A percentile compares a stretch with the other conserved stretches of the same genome.
These are phyloP conservation scores for Candida methanosorbosa DNA, from an alignment of 805 yeast species.

Conservation along the genomic window DNA sequence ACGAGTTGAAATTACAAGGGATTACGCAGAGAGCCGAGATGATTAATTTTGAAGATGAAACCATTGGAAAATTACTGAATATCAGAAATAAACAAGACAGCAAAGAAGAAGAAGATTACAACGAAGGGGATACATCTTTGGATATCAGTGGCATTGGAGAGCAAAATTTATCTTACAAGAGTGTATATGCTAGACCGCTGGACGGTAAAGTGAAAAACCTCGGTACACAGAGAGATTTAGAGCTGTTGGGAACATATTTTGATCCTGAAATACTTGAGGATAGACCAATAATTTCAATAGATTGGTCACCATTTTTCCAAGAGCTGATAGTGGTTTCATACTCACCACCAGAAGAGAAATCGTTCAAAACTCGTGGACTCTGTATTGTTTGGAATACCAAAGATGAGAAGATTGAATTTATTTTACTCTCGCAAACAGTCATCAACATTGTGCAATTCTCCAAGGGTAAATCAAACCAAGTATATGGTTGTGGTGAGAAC, in stretches of 20 bases:
- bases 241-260: no score
- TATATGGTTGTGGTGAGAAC: constrained; percentile 40
- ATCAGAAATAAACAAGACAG: no score
- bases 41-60: constrained; percentile 6
- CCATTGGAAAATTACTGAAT: no score
- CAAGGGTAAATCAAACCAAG: constrained; percentile 24
- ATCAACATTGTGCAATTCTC: constrained; percentile 34
- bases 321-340: constrained; percentile 20
- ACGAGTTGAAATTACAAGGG: no score
- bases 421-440: constrained; percentile 31
- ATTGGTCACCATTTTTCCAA: constrained; percentile 21
- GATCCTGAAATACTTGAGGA: constrained; percentile 3
- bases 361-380: constrained; percentile 5
- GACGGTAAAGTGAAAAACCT: no score
- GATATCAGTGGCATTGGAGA: no score
- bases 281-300: constrained; percentile 17
- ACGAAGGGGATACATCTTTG: no score
- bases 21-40: no score
- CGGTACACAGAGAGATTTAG: no score
- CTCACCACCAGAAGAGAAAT: constrained; percentile 1
- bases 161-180: no score
- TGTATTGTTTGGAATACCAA: constrained; percentile 22
- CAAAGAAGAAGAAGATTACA: no score
- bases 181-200: no score
- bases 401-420: constrained; percentile 23